Conservation (phyloP, 2,329 filamentous ascomycete genomes). For the Alternaria ethzedia region DNA sequence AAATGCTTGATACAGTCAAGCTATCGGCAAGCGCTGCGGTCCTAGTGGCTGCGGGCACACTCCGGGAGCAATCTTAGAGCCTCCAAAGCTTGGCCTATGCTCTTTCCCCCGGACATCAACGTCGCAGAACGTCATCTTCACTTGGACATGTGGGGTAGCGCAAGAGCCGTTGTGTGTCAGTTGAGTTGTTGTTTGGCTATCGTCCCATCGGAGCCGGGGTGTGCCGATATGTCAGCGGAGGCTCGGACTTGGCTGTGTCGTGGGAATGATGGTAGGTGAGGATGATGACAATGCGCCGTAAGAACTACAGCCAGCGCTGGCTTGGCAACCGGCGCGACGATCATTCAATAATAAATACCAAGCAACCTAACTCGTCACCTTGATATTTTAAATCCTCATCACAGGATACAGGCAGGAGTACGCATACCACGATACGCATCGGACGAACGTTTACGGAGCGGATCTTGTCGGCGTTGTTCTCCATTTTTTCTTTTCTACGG, state of each 20-base stretch:
- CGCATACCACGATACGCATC: not conserved
- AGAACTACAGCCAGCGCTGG: not conserved
- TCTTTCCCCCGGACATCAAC: constrained; percentile 5
- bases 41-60: constrained; percentile 8
- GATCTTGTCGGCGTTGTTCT: not conserved
- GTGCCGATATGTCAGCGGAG: not conserved
- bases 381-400: not conserved
- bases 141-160: constrained; percentile 2
- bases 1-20: constrained; percentile 12
- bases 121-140: constrained; percentile 8
- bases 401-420: not conserved
- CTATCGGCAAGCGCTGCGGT: not conserved
- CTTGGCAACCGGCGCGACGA: not conserved
- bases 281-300: not conserved
- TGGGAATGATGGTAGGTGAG: not conserved
- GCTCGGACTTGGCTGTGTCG: not conserved
- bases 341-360: not conserved
- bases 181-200: not conserved
- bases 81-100: constrained; percentile 4
- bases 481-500: constrained; percentile 3
- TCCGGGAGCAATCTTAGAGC: constrained; percentile 6
- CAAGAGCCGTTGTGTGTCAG: not conserved
- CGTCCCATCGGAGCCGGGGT: not conserved
- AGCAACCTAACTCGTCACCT: not conserved
- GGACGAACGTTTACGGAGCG: not conserved